Conservation (phyloP, 139 green algal genomes). For the Chlorella sp. region DNA sequence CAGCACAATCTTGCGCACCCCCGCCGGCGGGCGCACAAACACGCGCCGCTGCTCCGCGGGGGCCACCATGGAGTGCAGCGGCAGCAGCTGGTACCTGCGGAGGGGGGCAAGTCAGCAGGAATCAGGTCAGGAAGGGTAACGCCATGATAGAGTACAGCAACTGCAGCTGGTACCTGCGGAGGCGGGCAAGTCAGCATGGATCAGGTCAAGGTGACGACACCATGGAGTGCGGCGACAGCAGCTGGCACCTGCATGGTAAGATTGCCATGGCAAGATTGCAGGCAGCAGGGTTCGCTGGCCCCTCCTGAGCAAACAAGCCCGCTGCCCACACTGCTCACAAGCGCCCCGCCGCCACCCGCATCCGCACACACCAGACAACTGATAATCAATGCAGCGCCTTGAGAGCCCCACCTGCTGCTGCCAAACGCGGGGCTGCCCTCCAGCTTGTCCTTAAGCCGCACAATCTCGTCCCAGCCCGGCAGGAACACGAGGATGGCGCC, state of each 20-base stretch:
- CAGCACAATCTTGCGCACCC: slow-evolving; percentile 82
- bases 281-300: no score
- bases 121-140: background rate
- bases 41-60: slow-evolving; percentile 70
- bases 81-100: slow-evolving; percentile 58
- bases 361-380: no score
- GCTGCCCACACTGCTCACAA: background rate
- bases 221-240: no score
- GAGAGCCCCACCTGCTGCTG: background rate
- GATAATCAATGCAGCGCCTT: background rate
- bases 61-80: slow-evolving; percentile 82
- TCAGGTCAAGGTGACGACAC: no score
- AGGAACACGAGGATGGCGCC: slow-evolving; percentile 86
- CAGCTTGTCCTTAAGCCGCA: slow-evolving; percentile 71
- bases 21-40: slow-evolving; percentile 63
- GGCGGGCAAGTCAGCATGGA: no score
- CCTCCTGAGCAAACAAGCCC: background rate
- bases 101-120: background rate
- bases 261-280: no score
- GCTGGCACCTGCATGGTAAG: no score
- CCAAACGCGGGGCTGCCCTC: slow-evolving; percentile 41
- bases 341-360: background rate
- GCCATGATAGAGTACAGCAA: background rate
- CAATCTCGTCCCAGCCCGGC: slow-evolving; percentile 89
- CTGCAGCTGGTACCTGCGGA: no score